Evolutionary conservation across 345 rosid genomes (phyloP).

Genomic region (Gossypium thurberi): DNA sequence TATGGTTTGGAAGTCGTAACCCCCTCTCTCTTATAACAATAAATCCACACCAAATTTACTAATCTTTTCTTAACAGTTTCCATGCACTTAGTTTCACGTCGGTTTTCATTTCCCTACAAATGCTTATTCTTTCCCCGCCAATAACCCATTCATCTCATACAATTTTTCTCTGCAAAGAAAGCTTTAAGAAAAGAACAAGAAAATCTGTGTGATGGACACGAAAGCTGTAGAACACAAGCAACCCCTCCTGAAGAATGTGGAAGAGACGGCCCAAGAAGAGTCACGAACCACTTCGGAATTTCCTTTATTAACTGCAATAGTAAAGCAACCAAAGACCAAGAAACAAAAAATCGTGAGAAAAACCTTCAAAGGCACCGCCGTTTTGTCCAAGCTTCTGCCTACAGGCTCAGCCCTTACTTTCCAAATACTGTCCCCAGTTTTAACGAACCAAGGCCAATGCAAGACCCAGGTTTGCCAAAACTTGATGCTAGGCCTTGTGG

Average conservation of each 20-base stretch:
- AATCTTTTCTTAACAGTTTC: background rate
- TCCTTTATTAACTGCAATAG: background rate
- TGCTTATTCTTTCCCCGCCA: background rate
- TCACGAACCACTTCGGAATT: background rate
- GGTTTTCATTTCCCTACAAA: too few relatives aligned
- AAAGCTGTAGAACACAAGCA: conserved; percentile 5
- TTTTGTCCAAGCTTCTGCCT: conserved; percentile 53
- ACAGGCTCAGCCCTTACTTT: conserved; percentile 68
- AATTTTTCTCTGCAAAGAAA: background rate
- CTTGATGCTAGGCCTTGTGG: conserved; percentile 36
- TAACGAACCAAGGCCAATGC: conserved; percentile 67
- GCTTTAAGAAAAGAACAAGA: background rate
- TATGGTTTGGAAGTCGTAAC: background rate
- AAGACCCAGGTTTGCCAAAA: conserved; percentile 28
- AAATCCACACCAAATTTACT: conserved; percentile 1
- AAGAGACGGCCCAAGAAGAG: background rate
- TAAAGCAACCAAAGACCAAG: conserved; percentile 23
- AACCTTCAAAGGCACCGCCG: conserved; percentile 61
- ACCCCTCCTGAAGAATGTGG: background rate
- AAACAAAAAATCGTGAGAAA: conserved; percentile 40
- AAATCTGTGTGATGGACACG: background rate
- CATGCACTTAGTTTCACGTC: background rate
- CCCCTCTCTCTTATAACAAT: background rate
- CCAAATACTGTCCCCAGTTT: conserved; percentile 57
- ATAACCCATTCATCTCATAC: background rate